Conservation (phyloP, 176 grass and related monocot species). For the Bonia amplexicaulis region DNA sequence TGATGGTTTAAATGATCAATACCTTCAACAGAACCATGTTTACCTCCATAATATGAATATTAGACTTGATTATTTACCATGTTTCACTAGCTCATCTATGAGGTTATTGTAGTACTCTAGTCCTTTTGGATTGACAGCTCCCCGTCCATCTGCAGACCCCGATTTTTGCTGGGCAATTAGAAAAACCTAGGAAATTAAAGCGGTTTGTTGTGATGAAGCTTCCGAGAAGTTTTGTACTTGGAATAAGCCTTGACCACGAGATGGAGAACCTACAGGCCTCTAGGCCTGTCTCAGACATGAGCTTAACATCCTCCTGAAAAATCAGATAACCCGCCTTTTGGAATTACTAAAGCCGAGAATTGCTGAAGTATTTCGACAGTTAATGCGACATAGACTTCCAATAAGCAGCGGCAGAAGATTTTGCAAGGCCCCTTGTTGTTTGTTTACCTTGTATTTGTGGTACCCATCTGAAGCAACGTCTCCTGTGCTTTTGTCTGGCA, state of each 20-base stretch:
- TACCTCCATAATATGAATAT: not conserved
- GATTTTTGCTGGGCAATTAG: not conserved
- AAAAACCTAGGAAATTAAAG: not conserved
- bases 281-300: constrained; percentile 37
- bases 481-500: constrained; percentile 40
- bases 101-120: constrained; percentile 44
- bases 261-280: constrained; percentile 66
- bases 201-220: not conserved
- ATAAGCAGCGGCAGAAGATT: not conserved
- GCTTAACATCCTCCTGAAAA: constrained; percentile 51
- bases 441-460: constrained; percentile 57
- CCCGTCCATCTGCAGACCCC: constrained; percentile 30
- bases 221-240: constrained; percentile 23
- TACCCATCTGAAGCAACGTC: constrained; percentile 51
- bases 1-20: not conserved
- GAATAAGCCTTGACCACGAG: constrained; percentile 62
- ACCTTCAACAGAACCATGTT: not conserved
- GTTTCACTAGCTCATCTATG: constrained; percentile 43
- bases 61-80: constrained; percentile 13
- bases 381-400: not conserved
- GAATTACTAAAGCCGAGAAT: not conserved
- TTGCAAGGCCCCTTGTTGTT: not conserved
- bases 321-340: not conserved
- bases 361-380: not conserved
- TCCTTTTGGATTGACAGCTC: constrained; percentile 49